phyloP scores from a whole-genome alignment of 148 eudicot species.

The Camellia lanceoleosa region DNA sequence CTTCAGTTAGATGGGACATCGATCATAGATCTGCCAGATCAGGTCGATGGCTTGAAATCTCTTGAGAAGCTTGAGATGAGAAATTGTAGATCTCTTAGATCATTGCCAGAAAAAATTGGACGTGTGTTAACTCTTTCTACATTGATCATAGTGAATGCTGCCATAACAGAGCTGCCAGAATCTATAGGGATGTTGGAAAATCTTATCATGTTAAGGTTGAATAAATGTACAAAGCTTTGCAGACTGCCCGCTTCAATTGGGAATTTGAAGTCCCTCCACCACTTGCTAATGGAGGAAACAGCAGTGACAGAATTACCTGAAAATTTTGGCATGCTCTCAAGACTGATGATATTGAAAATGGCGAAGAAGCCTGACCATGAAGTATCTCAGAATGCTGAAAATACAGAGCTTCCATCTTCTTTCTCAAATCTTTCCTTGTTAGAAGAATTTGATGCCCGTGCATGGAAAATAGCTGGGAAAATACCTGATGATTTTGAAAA shows the following conservation, averaged over 20 bases:
- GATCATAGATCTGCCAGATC: constrained; percentile 39
- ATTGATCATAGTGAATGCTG: constrained; percentile 33
- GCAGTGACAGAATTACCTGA: constrained; percentile 44
- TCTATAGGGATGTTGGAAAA: constrained; percentile 47
- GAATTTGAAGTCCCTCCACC: constrained; percentile 33
- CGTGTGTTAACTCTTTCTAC: constrained; percentile 32
- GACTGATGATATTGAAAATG: constrained; percentile 42
- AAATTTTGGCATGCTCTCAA: constrained; percentile 48
- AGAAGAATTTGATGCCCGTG: constrained; percentile 49
- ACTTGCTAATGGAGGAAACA: constrained; percentile 45
- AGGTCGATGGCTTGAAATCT: constrained; percentile 41
- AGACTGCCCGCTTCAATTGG: constrained; percentile 44
- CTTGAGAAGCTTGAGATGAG: constrained; percentile 41
- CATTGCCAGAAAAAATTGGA: constrained; percentile 47
- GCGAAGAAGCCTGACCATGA: constrained; percentile 23
- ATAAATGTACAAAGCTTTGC: constrained; percentile 30
- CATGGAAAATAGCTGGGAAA: constrained; percentile 44
- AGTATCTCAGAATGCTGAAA: constrained; percentile 15
- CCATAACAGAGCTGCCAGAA: constrained; percentile 44
- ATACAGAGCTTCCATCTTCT: constrained; percentile 34
- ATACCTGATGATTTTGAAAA: constrained; percentile 45
- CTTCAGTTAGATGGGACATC: constrained; percentile 35
- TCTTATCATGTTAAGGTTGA: constrained; percentile 39
- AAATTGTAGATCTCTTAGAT: constrained; percentile 35
- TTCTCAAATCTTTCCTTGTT: constrained; percentile 40